Percentiles rank a stretch among this genome's conserved stretches.
Evolutionary conservation across 2,329 filamentous ascomycete genomes (phyloP).

Genomic region (Ilyonectria destructans): DNA sequence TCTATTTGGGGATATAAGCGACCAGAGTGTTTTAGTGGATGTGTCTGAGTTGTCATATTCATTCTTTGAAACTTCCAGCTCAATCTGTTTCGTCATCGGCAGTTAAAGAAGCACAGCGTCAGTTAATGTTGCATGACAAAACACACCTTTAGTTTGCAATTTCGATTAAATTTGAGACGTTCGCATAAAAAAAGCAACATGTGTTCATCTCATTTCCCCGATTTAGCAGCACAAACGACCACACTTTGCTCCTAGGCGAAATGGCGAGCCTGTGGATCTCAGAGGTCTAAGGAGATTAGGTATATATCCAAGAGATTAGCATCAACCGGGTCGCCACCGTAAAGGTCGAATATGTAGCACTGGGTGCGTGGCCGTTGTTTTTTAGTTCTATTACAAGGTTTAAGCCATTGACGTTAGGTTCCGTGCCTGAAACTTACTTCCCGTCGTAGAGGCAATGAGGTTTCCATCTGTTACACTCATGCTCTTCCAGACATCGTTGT

Average conservation of each 20-base stretch:
- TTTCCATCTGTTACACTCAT: background rate
- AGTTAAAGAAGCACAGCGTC: background rate
- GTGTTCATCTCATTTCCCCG: background rate
- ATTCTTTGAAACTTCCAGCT: background rate
- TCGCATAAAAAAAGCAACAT: constrained; percentile 8
- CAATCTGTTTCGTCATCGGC: background rate
- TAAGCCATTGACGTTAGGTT: background rate
- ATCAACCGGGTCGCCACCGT: background rate
- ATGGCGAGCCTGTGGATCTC: constrained; percentile 5
- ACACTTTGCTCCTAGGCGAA: background rate
- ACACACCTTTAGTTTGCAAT: background rate
- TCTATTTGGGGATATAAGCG: background rate
- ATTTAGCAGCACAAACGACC: constrained; percentile 8
- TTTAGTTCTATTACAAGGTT: background rate
- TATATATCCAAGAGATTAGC: background rate
- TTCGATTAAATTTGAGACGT: background rate
- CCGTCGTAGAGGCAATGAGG: constrained; percentile 8
- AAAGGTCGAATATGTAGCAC: constrained; percentile 10
- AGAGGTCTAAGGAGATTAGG: background rate
- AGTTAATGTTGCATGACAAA: background rate
- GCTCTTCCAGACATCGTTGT: background rate
- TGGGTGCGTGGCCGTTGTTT: background rate
- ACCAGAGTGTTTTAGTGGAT: constrained; percentile 4
- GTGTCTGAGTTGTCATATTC: background rate
- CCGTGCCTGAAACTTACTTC: constrained; percentile 9